phyloP scores from a whole-genome alignment of 768 basidiomycete genomes.

The Strobilomyces confusus region DNA sequence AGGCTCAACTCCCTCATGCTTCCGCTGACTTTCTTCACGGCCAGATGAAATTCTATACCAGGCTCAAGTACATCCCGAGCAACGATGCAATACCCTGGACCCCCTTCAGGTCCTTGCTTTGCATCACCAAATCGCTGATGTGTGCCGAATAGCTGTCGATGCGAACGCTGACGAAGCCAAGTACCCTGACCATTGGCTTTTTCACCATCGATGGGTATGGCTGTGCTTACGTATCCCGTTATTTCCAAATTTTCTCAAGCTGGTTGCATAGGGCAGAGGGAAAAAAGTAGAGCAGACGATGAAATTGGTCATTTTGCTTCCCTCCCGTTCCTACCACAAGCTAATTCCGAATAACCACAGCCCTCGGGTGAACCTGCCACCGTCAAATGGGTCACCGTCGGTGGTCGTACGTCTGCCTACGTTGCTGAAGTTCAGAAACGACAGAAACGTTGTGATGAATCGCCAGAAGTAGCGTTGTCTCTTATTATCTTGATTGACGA shows the following conservation, averaged over 20 bases:
- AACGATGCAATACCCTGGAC: slow-evolving; percentile 54
- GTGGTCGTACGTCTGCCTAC: slow-evolving; percentile 73
- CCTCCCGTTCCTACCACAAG: not conserved
- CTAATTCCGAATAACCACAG: slow-evolving; percentile 33
- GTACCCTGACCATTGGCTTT: slow-evolving; percentile 68
- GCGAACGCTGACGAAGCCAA: slow-evolving; percentile 65
- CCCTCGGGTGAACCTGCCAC: slow-evolving; percentile 67
- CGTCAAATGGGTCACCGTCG: slow-evolving; percentile 70
- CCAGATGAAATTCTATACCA: slow-evolving; percentile 74
- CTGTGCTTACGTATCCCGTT: not conserved
- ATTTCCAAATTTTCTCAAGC: slow-evolving; percentile 11
- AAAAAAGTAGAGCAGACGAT: slow-evolving; percentile 47
- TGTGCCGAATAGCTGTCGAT: slow-evolving; percentile 59
- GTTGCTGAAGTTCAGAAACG: slow-evolving; percentile 58
- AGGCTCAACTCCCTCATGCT: not conserved
- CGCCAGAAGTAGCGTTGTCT: not conserved
- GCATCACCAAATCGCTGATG: slow-evolving; percentile 48
- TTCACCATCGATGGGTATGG: slow-evolving; percentile 62
- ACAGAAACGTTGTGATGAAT: not conserved
- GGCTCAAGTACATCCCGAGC: slow-evolving; percentile 67
- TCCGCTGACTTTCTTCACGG: not conserved
- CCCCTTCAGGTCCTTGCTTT: slow-evolving; percentile 46
- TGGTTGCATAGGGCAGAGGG: slow-evolving; percentile 48
- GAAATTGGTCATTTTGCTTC: slow-evolving; percentile 39
- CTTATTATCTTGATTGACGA: not conserved